These are phyloP conservation scores for Phytophthora cactorum DNA, from an alignment of 352 stramenopile genomes.

Conservation along the genomic window DNA sequence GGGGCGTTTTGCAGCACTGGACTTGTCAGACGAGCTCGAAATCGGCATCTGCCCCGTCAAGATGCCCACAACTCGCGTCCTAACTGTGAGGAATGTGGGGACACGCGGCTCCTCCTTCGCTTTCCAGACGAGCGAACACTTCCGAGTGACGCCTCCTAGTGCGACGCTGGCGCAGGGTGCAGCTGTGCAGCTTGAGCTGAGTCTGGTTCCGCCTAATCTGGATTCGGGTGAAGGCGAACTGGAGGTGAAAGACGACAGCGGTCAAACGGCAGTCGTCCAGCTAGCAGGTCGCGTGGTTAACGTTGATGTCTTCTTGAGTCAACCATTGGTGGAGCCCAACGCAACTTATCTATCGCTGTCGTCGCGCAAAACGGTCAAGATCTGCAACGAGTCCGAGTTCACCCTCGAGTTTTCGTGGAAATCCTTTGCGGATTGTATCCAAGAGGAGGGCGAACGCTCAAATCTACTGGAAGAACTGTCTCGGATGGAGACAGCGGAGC, in stretches of 20 bases:
- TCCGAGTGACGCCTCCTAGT: constrained; percentile 67
- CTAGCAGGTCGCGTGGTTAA: constrained; percentile 81
- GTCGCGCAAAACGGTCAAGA: constrained; percentile 90
- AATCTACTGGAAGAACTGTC: constrained; percentile 86
- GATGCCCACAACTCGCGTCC: constrained; percentile 69
- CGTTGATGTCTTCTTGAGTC: constrained; percentile 92
- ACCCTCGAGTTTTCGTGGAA: constrained; percentile 94
- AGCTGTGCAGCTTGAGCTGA: constrained; percentile 84
- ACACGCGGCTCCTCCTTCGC: constrained; percentile 77
- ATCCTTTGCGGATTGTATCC: constrained; percentile 72
- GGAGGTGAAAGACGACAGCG: constrained; percentile 84
- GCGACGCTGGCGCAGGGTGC: constrained; percentile 69
- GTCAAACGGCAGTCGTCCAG: constrained; percentile 70
- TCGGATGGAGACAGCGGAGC: constrained; percentile 76
- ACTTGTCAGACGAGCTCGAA: constrained; percentile 90
- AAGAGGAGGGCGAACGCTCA: constrained; percentile 86
- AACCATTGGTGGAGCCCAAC: constrained; percentile 81
- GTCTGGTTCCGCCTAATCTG: constrained; percentile 46
- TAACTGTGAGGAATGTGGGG: constrained; percentile 92
- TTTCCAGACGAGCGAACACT: constrained; percentile 68
- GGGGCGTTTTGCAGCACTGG: constrained; percentile 84
- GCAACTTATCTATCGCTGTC: constrained; percentile 93
- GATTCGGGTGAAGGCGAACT: constrained; percentile 72
- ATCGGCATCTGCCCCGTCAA: constrained; percentile 92
- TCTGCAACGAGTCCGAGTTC: constrained; percentile 93